Base-by-base conservation (phyloP, 352 stramenopile species). In the Saprolegnia parasitica region DNA sequence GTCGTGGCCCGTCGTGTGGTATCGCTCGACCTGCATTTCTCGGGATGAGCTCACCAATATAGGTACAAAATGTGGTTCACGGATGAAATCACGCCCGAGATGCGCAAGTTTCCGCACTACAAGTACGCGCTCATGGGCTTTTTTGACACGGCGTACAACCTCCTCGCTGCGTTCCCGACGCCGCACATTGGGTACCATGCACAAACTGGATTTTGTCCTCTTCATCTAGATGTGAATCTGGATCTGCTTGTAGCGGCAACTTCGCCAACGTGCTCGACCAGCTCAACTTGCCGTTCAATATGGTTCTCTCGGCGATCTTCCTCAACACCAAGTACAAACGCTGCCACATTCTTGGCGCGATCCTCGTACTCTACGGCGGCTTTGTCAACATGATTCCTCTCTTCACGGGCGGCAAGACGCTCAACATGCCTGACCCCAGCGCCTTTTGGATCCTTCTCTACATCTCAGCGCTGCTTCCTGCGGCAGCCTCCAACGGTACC, bases 61-160 rank as follows among this genome's bases (percentile, higher is more conserved):
- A 60, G 47, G 47, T 95, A 93, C 78, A 95, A 95, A 57, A 77
- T 93, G 74, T 87, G 85, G 68, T 92, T 85, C 61, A 65, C 56
- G 49, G 60, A 74, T 6, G 46, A 71, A 56, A 74, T 74, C n/a
- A 73, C 71, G 10, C 64, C 60, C n/a, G 71, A 71, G 35, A 76
- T 73, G 67, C 54, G 45, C 16, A 29, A 40, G 24, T 74, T 71
- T 35, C 58, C 67, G 29, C 46, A 74, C 24, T 56, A 68, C 32
- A 76, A 76, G 61, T 71, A 67, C 42, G 67, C 61, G 20, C 35
- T 74, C 55, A 72, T 76, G 67, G 71, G 66, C 15, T 26, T 71
- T 16, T 63, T 76, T 23, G 71, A 76, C 68, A 76, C 71, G 50
- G 21, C 54, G 32, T 76, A 72, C 68, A 76, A 76, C 54, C 42